Conservation (phyloP, 2,329 filamentous ascomycete genomes). For the Aspergillus texensis region DNA sequence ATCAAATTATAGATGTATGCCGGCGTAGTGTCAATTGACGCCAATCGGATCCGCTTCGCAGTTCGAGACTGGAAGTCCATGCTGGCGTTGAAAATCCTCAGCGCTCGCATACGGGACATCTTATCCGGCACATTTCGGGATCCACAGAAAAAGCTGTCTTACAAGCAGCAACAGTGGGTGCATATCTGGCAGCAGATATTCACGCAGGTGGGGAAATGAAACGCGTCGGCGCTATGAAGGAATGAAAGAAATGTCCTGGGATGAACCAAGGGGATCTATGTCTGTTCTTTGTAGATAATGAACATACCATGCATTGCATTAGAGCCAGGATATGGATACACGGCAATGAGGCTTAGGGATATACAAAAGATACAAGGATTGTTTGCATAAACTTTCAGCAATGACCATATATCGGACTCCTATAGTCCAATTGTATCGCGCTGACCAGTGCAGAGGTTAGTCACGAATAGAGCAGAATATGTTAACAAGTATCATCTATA, state of each 20-base stretch:
- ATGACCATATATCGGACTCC: not conserved
- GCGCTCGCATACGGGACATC: constrained; percentile 73
- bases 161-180: constrained; percentile 73
- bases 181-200: constrained; percentile 75
- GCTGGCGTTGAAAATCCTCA: constrained; percentile 82
- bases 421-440: not conserved
- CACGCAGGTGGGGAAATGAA: constrained; percentile 37
- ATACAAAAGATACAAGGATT: not conserved
- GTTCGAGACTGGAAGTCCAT: constrained; percentile 87
- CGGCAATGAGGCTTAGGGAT: not conserved
- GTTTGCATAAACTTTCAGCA: not conserved
- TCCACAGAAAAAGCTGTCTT: constrained; percentile 48
- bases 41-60: constrained; percentile 81
- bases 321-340: not conserved
- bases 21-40: constrained; percentile 83
- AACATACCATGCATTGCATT: not conserved
- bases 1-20: constrained; percentile 67
- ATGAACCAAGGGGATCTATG: not conserved
- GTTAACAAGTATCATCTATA: not conserved
- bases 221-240: not conserved
- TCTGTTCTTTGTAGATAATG: not conserved
- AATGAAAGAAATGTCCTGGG: not conserved
- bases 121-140: constrained; percentile 66
- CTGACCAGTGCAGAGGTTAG: not conserved
- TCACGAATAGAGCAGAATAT: not conserved